Percentiles rank a stretch among this genome's conserved stretches.
These are phyloP conservation scores for Neurospora cerealis DNA, from an alignment of 495 filamentous ascomycete genomes.

Conservation along the genomic window DNA sequence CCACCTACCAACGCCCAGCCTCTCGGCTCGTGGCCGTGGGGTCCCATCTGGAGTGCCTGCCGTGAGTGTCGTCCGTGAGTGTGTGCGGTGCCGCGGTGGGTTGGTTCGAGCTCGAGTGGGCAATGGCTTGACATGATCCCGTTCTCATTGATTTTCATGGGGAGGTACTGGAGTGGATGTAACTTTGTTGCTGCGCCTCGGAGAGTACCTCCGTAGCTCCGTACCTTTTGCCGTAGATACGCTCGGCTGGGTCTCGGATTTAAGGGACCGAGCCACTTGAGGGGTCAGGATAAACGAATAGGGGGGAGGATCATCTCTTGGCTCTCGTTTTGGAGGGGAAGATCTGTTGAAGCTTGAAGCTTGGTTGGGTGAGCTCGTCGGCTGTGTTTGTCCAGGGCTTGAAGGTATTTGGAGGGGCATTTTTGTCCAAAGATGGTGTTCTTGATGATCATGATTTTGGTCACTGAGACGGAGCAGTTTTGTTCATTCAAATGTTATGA, in stretches of 20 bases:
- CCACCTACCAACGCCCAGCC: neutral
- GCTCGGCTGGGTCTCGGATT: neutral
- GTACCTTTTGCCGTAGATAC: neutral
- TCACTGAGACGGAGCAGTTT: neutral
- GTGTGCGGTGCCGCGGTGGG: neutral
- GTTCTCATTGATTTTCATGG: neutral
- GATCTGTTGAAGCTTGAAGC: neutral
- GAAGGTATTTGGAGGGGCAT: neutral
- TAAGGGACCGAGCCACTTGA: neutral
- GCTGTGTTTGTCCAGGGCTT: neutral
- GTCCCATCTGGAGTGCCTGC: neutral
- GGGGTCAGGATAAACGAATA: neutral
- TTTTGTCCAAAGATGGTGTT: neutral
- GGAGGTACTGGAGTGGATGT: neutral
- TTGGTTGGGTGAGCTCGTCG: neutral
- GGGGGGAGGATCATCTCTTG: neutral
- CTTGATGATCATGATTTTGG: neutral
- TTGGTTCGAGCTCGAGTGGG: neutral
- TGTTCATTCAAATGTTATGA: neutral
- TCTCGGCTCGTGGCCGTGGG: neutral
- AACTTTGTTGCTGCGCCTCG: neutral
- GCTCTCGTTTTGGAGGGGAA: neutral
- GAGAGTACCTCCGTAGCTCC: neutral
- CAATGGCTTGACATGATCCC: neutral
- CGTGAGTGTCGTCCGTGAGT: too few species aligned